Evolutionary conservation across 345 rosid genomes (phyloP).

Genomic region (Citrus trifoliata): DNA sequence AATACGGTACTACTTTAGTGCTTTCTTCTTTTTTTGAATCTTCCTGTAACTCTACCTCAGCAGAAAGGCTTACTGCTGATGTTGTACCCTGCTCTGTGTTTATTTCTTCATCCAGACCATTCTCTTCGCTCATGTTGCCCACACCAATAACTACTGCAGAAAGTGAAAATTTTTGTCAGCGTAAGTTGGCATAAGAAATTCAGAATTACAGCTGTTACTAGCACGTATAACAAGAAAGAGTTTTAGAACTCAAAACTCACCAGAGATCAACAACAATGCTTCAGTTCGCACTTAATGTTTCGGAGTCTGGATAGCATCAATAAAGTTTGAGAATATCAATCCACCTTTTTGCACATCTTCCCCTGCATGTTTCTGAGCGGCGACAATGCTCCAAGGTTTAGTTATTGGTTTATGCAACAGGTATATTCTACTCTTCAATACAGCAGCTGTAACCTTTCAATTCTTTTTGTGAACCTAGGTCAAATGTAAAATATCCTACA

Average conservation of each 20-base stretch:
- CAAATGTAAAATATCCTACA: background rate
- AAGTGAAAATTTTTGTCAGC: background rate
- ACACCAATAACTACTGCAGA: background rate
- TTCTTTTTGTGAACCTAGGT: background rate
- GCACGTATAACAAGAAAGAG: background rate
- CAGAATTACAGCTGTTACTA: background rate
- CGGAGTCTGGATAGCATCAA: background rate
- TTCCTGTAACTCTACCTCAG: background rate
- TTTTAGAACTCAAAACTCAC: background rate
- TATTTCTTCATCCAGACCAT: background rate
- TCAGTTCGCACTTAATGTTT: background rate
- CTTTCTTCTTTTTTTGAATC: slow-evolving; percentile 14
- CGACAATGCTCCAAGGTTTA: background rate
- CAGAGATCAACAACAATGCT: background rate
- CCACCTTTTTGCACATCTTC: background rate
- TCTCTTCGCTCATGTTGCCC: slow-evolving; percentile 11
- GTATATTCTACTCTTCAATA: background rate
- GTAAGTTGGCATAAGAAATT: background rate
- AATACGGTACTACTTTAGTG: slow-evolving; percentile 24
- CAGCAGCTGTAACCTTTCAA: background rate
- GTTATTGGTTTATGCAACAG: background rate
- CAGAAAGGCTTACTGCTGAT: slow-evolving; percentile 1
- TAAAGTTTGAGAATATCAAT: background rate
- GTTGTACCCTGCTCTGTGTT: background rate
- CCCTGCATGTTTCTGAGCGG: background rate